These are phyloP conservation scores for Chlamydomonas urium DNA, from an alignment of 139 green algal species.

Conservation along the genomic window DNA sequence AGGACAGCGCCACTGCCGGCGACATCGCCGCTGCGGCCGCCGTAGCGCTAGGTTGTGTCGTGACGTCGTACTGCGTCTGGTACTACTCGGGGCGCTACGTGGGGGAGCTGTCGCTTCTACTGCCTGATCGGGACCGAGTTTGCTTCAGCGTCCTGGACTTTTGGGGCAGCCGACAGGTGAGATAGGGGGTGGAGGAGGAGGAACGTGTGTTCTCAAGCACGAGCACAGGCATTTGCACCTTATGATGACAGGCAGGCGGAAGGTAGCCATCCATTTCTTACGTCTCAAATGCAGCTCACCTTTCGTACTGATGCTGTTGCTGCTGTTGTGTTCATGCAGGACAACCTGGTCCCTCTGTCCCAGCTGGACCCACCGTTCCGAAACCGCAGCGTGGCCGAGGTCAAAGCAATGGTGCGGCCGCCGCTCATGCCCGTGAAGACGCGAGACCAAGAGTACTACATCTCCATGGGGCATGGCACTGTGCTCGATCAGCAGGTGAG, in stretches of 20 bases:
- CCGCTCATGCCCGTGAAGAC: slow-evolving; percentile 1
- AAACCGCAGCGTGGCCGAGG: not conserved
- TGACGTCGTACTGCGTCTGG: slow-evolving; percentile 50
- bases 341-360: not conserved
- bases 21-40: slow-evolving; percentile 26
- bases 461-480: slow-evolving; percentile 5
- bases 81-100: slow-evolving; percentile 74
- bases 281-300: too few relatives aligned
- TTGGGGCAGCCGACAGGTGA: slow-evolving; percentile 10
- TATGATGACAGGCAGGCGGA: too few relatives aligned
- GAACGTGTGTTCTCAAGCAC: too few relatives aligned
- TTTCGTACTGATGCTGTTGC: too few relatives aligned
- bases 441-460: slow-evolving; percentile 12
- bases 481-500: slow-evolving; percentile 1
- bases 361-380: not conserved
- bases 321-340: not conserved
- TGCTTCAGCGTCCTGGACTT: slow-evolving; percentile 13
- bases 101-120: slow-evolving; percentile 68
- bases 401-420: slow-evolving; percentile 3
- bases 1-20: too few relatives aligned
- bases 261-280: too few relatives aligned
- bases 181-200: not conserved
- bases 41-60: slow-evolving; percentile 38
- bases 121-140: slow-evolving; percentile 21
- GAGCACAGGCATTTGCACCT: too few relatives aligned